Evolutionary conservation across 768 basidiomycete species (phyloP), one percentile per base, ranked within the genome.

Genomic region (Tylopilus cervinicoccineus): DNA sequence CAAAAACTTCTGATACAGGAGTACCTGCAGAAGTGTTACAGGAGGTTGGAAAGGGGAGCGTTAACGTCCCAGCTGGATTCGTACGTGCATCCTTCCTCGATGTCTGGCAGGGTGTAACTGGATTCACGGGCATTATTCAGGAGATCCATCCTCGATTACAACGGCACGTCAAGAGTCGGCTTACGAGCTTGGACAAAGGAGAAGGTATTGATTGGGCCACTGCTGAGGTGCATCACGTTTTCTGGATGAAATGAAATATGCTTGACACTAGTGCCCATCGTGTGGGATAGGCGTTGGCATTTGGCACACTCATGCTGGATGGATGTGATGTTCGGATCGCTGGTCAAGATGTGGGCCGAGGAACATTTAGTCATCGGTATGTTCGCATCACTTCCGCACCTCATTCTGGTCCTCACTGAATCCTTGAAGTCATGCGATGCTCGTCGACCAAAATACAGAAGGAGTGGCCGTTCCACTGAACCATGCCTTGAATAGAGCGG

Each of bases 271-370:
- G 38, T 38, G 9, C 3, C 14, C 19, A 41, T n/a, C 12, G 38
- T 10, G 2, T 10, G 33, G 6, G 38, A 31, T 47, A 89, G 88
- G 88, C 90, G 0, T 67, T 96, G 65, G 93, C 93, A 0, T 90
- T 93, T 58, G 93, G 93, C 0, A 82, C 89, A 2, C 73, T 95
- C 28, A 79, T 95, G 82, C 69, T 80, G 2, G 86, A 91, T 44
- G 90, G 90, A 2, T 81, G 74, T 53, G 87, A 94, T 60, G 77
- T 96, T 9, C 80, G 93, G 14, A 89, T 96, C 27, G 93, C 91
- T 2, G 93, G 93, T 7, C 93, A 96, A 65, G 93, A 95, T 61
- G 90, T 93, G 0, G 93, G 93, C 0, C 66, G 93, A 32, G 93
- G 93, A 3, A 93, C 91, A 11, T 92, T 93, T 68, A 90, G 87